phyloP scores from a whole-genome alignment of 2,329 filamentous ascomycete genomes.

The Parastagonospora nodorum region DNA sequence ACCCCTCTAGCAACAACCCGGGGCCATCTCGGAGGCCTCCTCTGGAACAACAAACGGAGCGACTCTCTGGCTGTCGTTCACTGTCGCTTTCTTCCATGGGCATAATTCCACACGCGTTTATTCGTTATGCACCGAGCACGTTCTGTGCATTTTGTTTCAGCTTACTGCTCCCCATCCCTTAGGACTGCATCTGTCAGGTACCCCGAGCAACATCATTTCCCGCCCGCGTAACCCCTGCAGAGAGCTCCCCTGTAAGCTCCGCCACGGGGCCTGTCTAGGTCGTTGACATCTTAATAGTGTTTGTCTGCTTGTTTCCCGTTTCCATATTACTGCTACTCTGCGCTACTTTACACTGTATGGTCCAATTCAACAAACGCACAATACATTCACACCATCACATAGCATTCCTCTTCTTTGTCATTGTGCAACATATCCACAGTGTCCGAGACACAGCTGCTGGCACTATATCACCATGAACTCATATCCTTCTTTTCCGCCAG shows the following conservation, averaged over 20 bases:
- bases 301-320: conserved; percentile 9
- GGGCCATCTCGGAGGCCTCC: neutral
- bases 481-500: conserved; percentile 22
- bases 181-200: neutral
- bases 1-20: neutral
- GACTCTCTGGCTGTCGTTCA: too few relatives aligned
- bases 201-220: conserved; percentile 16
- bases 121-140: neutral
- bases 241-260: conserved; percentile 27
- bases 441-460: neutral
- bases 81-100: too few relatives aligned
- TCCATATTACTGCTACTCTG: conserved; percentile 4
- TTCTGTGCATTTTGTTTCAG: neutral
- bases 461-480: conserved; percentile 20
- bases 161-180: neutral
- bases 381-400: conserved; percentile 10
- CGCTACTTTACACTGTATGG: too few relatives aligned
- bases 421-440: conserved; percentile 5
- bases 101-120: too few relatives aligned
- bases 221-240: conserved; percentile 20
- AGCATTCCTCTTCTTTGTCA: conserved; percentile 15
- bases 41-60: too few relatives aligned
- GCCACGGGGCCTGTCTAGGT: conserved; percentile 18
- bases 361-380: conserved; percentile 8
- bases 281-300: conserved; percentile 13